Evolutionary conservation across 2,329 filamentous ascomycete species (phyloP).

Genomic region (Fusarium coicis): DNA sequence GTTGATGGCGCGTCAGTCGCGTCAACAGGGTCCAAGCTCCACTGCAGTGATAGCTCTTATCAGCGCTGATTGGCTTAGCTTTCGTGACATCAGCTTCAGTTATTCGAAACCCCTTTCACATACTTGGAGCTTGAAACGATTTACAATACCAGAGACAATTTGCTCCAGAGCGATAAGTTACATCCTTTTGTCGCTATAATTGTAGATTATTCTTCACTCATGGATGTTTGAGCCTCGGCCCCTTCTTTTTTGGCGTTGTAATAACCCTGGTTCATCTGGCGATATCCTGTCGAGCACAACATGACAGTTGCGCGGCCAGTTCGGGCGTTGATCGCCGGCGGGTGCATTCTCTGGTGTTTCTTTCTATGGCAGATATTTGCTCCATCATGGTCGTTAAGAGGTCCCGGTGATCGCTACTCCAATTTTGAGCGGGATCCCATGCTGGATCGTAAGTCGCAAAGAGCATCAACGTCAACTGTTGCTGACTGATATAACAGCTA

Average conservation of each 20-base stretch:
- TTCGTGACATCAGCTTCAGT: constrained; percentile 39
- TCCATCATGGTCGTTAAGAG: constrained; percentile 59
- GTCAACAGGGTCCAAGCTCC: constrained; percentile 34
- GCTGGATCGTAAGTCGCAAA: constrained; percentile 75
- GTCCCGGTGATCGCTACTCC: constrained; percentile 55
- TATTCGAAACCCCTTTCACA: constrained; percentile 37
- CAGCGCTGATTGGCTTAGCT: constrained; percentile 32
- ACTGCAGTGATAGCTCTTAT: constrained; percentile 5
- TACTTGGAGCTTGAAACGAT: not conserved
- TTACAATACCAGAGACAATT: constrained; percentile 6
- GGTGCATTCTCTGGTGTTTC: constrained; percentile 79
- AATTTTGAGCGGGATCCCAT: constrained; percentile 85
- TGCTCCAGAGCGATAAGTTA: not conserved
- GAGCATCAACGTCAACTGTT: constrained; percentile 11
- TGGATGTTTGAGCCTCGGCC: constrained; percentile 31
- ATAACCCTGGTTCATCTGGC: constrained; percentile 4
- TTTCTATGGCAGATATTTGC: constrained; percentile 81
- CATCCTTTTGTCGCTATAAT: not conserved
- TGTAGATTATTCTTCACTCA: not conserved
- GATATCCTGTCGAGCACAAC: constrained; percentile 21
- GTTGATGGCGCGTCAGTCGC: constrained; percentile 40
- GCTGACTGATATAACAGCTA: constrained; percentile 64
- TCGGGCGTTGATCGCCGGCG: constrained; percentile 78
- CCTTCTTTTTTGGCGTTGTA: constrained; percentile 18
- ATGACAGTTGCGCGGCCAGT: constrained; percentile 92